These are phyloP conservation scores for Circinella umbellata DNA, from an alignment of 371 early-diverging fungal species.

Conservation along the genomic window DNA sequence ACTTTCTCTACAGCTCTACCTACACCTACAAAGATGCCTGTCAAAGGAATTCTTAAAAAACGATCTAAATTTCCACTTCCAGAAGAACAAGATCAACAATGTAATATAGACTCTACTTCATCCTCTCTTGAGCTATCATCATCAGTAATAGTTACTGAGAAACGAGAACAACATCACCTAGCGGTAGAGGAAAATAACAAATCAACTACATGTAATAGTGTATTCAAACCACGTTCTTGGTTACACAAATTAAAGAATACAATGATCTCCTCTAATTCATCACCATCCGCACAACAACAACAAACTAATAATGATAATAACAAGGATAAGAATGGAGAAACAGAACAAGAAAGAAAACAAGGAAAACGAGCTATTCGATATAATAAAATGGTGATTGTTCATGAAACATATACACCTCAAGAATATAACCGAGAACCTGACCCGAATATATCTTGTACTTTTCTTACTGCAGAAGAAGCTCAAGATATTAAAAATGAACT, in stretches of 20 bases:
- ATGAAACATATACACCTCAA: slow-evolving; percentile 6
- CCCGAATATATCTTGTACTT: slow-evolving; percentile 52
- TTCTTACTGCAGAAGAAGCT: slow-evolving; percentile 63
- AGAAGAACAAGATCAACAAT: slow-evolving; percentile 4
- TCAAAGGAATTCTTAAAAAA: slow-evolving; percentile 14
- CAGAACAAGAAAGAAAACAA: not conserved
- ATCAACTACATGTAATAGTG: not conserved
- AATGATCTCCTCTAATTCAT: not conserved
- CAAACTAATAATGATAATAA: too few relatives aligned
- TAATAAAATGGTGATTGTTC: slow-evolving; percentile 11
- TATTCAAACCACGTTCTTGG: not conserved
- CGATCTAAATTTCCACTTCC: not conserved
- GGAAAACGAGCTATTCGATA: slow-evolving; percentile 5
- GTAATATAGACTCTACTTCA: not conserved
- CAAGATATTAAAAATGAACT: slow-evolving; percentile 73
- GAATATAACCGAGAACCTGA: slow-evolving; percentile 29
- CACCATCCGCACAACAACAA: not conserved
- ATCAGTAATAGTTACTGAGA: not conserved
- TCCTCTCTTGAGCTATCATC: not conserved
- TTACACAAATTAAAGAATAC: not conserved
- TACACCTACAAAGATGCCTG: not conserved
- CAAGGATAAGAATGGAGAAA: not conserved
- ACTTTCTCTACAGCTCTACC: not conserved
- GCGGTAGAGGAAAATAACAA: too few relatives aligned
- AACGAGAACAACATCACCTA: not conserved